Evolutionary conservation across 2,329 filamentous ascomycete species (phyloP).

Genomic region (Trichoderma hamatum): DNA sequence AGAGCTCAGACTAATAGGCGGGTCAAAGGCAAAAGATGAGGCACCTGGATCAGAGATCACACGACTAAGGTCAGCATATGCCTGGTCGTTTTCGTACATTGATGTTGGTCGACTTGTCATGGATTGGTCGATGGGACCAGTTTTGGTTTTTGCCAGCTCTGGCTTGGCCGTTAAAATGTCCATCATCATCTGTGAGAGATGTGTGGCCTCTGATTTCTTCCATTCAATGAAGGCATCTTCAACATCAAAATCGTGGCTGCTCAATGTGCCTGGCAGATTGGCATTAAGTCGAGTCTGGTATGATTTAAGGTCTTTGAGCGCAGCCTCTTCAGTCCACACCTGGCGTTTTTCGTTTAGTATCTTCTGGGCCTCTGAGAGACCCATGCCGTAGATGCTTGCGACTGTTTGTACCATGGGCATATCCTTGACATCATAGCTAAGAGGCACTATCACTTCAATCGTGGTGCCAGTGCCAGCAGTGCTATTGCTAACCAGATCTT

Average conservation of each 20-base stretch:
- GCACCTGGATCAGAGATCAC: conserved; percentile 53
- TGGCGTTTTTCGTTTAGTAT: conserved; percentile 83
- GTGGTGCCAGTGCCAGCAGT: conserved; percentile 50
- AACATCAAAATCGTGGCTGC: conserved; percentile 83
- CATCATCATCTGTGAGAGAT: conserved; percentile 91
- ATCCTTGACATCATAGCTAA: conserved; percentile 92
- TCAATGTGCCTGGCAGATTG: conserved; percentile 74
- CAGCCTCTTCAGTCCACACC: conserved; percentile 88
- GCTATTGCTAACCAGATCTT: conserved; percentile 64
- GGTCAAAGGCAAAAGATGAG: conserved; percentile 57
- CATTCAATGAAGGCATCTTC: conserved; percentile 87
- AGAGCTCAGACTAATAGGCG: conserved; percentile 67
- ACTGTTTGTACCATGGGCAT: conserved; percentile 93
- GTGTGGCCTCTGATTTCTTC: conserved; percentile 86
- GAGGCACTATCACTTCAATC: conserved; percentile 78
- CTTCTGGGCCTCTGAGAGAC: conserved; percentile 76
- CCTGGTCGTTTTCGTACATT: conserved; percentile 52
- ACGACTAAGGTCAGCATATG: conserved; percentile 57
- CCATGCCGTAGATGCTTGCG: conserved; percentile 80
- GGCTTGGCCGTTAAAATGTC: conserved; percentile 86
- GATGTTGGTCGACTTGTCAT: conserved; percentile 56
- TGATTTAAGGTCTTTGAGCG: conserved; percentile 85
- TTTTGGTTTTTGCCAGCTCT: conserved; percentile 77
- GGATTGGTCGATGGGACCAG: conserved; percentile 59
- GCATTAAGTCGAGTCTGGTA: conserved; percentile 90